Percentiles rank a stretch among this genome's conserved stretches.
These are phyloP conservation scores for Chalciporus piperatoides DNA, from an alignment of 1,284 basidiomycete genomes.

Conservation along the genomic window DNA sequence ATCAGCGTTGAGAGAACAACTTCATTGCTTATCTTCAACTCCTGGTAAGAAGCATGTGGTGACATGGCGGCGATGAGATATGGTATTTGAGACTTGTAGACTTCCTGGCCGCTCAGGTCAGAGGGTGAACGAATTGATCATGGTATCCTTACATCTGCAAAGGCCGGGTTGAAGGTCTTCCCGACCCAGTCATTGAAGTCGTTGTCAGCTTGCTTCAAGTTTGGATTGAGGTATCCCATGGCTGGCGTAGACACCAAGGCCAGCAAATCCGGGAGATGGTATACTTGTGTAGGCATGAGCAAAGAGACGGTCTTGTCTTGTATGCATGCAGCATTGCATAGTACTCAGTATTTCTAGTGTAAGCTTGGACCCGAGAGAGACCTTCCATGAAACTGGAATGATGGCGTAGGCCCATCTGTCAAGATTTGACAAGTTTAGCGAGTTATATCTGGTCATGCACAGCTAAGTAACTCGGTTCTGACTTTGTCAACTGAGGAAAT, in stretches of 20 bases:
- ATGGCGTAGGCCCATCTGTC: no score
- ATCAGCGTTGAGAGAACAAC: constrained; percentile 33
- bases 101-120: constrained; percentile 18
- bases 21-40: constrained; percentile 26
- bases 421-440: no score
- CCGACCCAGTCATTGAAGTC: neutral
- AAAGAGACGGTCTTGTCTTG: neutral
- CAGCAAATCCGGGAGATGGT: neutral
- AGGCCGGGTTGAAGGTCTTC: neutral
- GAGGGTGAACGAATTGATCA: neutral
- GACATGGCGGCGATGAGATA: constrained; percentile 26
- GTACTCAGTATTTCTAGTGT: no score
- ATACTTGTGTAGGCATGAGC: neutral
- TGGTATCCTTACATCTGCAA: neutral
- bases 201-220: neutral
- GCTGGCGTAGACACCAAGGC: neutral
- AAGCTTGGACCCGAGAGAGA: no score
- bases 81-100: constrained; percentile 31
- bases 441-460: no score
- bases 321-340: no score
- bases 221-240: neutral
- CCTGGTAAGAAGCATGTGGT: constrained; percentile 23
- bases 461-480: no score
- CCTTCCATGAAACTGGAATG: no score
- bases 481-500: no score